Conservation (phyloP, 176 grass and related monocot genomes). For the Lolium multiflorum region DNA sequence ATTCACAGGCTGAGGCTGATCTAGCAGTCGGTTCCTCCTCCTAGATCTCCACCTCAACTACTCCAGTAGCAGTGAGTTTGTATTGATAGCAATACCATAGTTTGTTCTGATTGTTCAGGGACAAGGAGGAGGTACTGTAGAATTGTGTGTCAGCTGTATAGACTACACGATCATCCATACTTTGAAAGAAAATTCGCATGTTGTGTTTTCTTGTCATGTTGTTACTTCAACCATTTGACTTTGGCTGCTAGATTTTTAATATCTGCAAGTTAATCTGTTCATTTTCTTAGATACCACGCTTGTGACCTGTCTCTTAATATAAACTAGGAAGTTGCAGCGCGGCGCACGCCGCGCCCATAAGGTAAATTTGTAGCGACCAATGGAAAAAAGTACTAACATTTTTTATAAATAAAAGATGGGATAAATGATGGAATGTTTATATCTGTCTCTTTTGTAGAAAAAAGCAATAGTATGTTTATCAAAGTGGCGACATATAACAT, state of each 20-base stretch:
- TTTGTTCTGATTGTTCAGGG: no score
- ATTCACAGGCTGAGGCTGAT: conserved; percentile 34
- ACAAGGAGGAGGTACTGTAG: background rate
- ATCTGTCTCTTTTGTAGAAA: no score
- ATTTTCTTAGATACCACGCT: background rate
- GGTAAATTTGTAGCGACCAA: no score
- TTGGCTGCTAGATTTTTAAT: background rate
- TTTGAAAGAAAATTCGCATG: conserved; percentile 19
- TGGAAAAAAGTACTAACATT: no score
- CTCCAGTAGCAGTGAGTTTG: conserved; percentile 79
- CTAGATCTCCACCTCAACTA: conserved; percentile 81
- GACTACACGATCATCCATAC: background rate
- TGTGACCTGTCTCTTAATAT: conserved; percentile 4
- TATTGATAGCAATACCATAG: conserved; percentile 78
- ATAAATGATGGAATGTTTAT: no score
- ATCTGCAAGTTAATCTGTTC: conserved; percentile 21
- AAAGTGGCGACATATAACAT: no score
- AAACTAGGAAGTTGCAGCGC: no score
- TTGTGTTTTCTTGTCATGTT: background rate
- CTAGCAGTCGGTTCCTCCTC: conserved; percentile 53
- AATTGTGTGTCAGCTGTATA: conserved; percentile 13
- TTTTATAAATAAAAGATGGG: no score
- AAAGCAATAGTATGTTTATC: no score
- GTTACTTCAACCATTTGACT: background rate
- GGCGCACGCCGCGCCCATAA: no score